Percentiles rank a stretch among this genome's conserved stretches.
Evolutionary conservation across 352 stramenopile species (phyloP).

Genomic region (Globisporangium splendens): DNA sequence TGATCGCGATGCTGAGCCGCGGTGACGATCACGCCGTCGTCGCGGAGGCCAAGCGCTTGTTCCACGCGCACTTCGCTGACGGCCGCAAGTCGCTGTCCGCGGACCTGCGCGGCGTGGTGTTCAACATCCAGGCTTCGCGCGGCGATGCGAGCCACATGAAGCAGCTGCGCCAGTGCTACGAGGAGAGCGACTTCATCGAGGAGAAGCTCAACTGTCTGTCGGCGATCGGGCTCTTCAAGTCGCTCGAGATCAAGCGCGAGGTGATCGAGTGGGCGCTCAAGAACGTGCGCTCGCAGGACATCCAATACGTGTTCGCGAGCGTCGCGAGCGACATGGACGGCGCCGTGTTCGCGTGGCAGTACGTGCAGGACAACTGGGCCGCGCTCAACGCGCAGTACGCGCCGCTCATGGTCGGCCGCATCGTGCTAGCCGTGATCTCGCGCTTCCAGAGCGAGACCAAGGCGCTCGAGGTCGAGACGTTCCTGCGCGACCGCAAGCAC

Average conservation of each 20-base stretch:
- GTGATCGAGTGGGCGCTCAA: slow-evolving; percentile 67
- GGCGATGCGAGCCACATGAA: slow-evolving; percentile 39
- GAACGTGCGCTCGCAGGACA: slow-evolving; percentile 80
- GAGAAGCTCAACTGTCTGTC: slow-evolving; percentile 77
- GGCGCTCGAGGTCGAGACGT: slow-evolving; percentile 51
- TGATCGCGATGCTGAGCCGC: slow-evolving; percentile 67
- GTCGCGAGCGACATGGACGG: slow-evolving; percentile 59
- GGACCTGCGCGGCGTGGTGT: slow-evolving; percentile 63
- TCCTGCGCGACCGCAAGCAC: slow-evolving; percentile 64
- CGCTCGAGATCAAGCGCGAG: slow-evolving; percentile 51
- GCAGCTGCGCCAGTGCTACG: slow-evolving; percentile 55
- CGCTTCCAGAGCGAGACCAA: slow-evolving; percentile 63
- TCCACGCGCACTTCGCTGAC: slow-evolving; percentile 54
- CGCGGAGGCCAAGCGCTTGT: slow-evolving; percentile 45
- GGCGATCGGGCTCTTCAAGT: slow-evolving; percentile 64
- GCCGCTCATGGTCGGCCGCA: slow-evolving; percentile 58
- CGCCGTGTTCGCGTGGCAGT: slow-evolving; percentile 59
- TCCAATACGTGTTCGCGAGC: slow-evolving; percentile 71
- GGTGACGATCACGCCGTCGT: slow-evolving; percentile 52
- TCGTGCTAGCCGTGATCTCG: slow-evolving; percentile 54
- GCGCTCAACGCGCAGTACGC: slow-evolving; percentile 65
- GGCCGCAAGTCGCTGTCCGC: slow-evolving; percentile 41
- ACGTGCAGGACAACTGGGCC: slow-evolving; percentile 68
- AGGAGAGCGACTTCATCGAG: slow-evolving; percentile 75
- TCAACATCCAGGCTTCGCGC: slow-evolving; percentile 47